Conservation (phyloP, 1,139 yeast species). For the Nakaseomyces uthaithaninus region DNA sequence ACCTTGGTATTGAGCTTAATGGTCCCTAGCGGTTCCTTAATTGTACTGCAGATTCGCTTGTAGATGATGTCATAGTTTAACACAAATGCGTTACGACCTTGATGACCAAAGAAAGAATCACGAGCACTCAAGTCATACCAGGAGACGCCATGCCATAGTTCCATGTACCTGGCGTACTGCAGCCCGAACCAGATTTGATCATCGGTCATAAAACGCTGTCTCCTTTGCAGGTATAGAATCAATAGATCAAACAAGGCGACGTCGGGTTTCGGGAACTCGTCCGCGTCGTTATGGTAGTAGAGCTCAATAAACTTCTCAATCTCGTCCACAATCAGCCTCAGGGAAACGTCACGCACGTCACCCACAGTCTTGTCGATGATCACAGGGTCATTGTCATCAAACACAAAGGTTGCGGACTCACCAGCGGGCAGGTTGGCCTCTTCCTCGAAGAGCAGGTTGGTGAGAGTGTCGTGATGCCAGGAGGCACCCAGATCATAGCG, state of each 20-base stretch:
- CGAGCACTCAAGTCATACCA: conserved; percentile 62
- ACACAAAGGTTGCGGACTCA: conserved; percentile 21
- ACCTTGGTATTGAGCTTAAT: conserved; percentile 45
- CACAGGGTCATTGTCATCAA: conserved; percentile 41
- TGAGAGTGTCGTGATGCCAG: conserved; percentile 80
- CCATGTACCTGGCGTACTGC: conserved; percentile 48
- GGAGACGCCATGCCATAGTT: conserved; percentile 72
- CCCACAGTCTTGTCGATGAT: conserved; percentile 31
- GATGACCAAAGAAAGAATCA: conserved; percentile 55
- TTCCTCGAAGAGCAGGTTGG: conserved; percentile 58
- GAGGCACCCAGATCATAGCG: conserved; percentile 75
- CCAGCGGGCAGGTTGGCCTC: conserved; percentile 31
- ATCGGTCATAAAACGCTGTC: conserved; percentile 41
- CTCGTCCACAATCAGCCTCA: conserved; percentile 36
- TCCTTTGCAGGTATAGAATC: conserved; percentile 40
- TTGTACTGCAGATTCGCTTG: conserved; percentile 34
- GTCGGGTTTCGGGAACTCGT: conserved; percentile 43
- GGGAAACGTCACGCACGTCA: conserved; percentile 23
- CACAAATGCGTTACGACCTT: conserved; percentile 68
- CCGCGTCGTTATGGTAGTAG: conserved; percentile 13
- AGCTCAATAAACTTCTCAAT: conserved; percentile 3
- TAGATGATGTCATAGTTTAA: conserved; percentile 46
- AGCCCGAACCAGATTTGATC: conserved; percentile 46
- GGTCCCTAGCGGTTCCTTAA: conserved; percentile 36
- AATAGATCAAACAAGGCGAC: conserved; percentile 44